Evolutionary conservation across 805 yeast genomes (phyloP).

Genomic region (Priceomyces haplophilus): DNA sequence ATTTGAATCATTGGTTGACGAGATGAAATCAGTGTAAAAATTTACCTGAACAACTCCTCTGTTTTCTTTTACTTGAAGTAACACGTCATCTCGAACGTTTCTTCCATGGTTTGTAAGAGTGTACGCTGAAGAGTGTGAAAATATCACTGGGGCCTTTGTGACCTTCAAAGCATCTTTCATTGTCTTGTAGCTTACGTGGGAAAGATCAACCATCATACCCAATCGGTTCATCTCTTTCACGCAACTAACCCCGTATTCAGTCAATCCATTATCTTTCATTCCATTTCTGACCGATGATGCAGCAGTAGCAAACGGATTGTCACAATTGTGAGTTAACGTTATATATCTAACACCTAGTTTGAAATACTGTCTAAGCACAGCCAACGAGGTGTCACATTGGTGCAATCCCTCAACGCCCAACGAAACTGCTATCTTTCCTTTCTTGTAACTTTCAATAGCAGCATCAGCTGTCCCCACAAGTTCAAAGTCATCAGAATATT

Average conservation of each 20-base stretch:
- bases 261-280: slow-evolving; percentile 42
- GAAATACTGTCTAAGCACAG: slow-evolving; percentile 46
- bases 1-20: slow-evolving; percentile 16
- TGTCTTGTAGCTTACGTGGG: slow-evolving; percentile 48
- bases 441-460: slow-evolving; percentile 33
- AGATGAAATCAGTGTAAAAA: slow-evolving; percentile 42
- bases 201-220: slow-evolving; percentile 52
- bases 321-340: slow-evolving; percentile 55
- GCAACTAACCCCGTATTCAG: slow-evolving; percentile 39
- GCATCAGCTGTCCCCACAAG: slow-evolving; percentile 42
- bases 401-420: slow-evolving; percentile 56
- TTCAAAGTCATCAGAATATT: slow-evolving; percentile 36
- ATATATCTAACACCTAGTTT: slow-evolving; percentile 53
- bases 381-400: slow-evolving; percentile 49
- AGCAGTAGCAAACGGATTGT: slow-evolving; percentile 57
- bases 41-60: slow-evolving; percentile 49
- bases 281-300: slow-evolving; percentile 49
- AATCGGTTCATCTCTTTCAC: slow-evolving; percentile 49
- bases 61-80: slow-evolving; percentile 34
- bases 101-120: slow-evolving; percentile 40
- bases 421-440: slow-evolving; percentile 42
- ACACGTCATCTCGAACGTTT: slow-evolving; percentile 20
- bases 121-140: slow-evolving; percentile 48
- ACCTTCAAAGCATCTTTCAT: slow-evolving; percentile 43
- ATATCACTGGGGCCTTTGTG: slow-evolving; percentile 46